Evolutionary conservation across 108 stramenopile genomes (phyloP), one percentile per base, ranked within the genome.

Genomic region (Craspedostauros australis): DNA sequence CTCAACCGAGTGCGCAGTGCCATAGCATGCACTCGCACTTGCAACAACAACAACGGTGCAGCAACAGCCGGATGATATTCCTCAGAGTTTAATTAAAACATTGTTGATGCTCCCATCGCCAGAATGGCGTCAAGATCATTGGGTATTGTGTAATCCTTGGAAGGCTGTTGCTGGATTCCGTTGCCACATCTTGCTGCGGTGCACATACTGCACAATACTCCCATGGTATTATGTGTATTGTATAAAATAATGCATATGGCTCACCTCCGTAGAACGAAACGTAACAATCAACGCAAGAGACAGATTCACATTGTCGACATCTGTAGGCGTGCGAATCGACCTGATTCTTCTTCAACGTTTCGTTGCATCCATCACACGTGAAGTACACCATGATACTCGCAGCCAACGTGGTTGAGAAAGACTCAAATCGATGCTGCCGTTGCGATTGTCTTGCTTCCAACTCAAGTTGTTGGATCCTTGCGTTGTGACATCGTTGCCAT

Each of bases 31-130:
- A n/a, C n/a, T n/a, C n/a, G n/a, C n/a, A n/a, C n/a, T n/a, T n/a
- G n/a, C n/a, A n/a, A n/a, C n/a, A n/a, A n/a, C n/a, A n/a, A n/a
- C n/a, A n/a, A n/a, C n/a, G n/a, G n/a, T n/a, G 27, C 19, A 29
- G 15, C 18, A 33, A 36, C 15, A 31, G 19, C 32, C 14, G 24
- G 26, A 45, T 44, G 0, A 0, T 15, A 19, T 47, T 50, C 83
- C 68, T 82, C 84, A 91, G 80, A 84, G 89, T 91, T 91, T 91
- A 91, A 91, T 91, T 91, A 91, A 91, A 91, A 91, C 89, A 87
- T 69, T 74, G 66, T 68, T 62, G 66, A 66, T 76, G 56, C 89
- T 82, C 85, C 79, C 89, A 91, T 39, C 70, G 88, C 42, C 42
- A 49, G 38, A 14, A 59, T 30, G 34, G 72, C 64, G 41, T 73